phyloP scores from a whole-genome alignment of 169 alveolate genomes.

The Eimeria acervulina region DNA sequence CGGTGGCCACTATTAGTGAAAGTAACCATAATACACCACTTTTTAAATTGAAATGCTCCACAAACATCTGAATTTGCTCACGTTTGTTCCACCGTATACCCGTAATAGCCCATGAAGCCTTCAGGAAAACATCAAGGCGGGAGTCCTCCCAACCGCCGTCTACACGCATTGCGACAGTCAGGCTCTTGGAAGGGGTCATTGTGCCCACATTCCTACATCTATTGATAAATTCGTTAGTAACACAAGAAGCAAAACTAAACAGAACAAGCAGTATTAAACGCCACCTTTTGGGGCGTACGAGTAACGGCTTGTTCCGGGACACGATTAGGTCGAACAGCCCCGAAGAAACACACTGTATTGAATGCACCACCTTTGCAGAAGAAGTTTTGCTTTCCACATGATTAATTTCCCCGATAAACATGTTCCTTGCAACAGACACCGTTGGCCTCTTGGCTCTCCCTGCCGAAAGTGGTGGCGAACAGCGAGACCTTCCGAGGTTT shows the following conservation, averaged over 20 bases:
- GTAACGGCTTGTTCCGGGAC: neutral
- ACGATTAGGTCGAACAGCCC: neutral
- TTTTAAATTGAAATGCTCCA: neutral
- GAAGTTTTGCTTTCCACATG: neutral
- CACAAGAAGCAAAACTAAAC: neutral
- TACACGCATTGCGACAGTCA: neutral
- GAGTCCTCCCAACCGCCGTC: neutral
- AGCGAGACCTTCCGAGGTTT: neutral
- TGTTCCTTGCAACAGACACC: neutral
- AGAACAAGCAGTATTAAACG: neutral
- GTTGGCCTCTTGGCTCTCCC: neutral
- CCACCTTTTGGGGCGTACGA: neutral
- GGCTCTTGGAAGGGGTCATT: neutral
- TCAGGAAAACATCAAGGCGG: neutral
- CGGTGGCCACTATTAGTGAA: neutral
- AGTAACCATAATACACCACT: neutral
- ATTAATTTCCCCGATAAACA: neutral
- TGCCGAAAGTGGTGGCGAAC: neutral
- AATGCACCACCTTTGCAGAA: neutral
- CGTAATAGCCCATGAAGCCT: neutral
- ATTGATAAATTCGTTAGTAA: neutral
- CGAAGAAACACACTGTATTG: neutral
- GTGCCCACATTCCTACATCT: neutral
- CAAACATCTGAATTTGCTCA: neutral
- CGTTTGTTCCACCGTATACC: neutral